Base-by-base conservation (phyloP, 176 grass and related monocot genomes). In the Eleusine coracana region DNA sequence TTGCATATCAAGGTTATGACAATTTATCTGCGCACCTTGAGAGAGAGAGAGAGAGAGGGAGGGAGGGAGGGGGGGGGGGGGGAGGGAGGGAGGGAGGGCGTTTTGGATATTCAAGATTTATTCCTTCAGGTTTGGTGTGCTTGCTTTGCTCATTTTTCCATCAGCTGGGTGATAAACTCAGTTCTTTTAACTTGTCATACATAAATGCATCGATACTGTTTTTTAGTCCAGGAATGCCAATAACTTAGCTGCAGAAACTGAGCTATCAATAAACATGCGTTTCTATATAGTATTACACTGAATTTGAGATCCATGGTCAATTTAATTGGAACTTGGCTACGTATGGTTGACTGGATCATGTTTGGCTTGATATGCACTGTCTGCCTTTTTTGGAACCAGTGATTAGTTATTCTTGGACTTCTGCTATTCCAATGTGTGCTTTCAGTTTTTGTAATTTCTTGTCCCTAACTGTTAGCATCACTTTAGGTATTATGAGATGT, bases 401-500 rank as follows among this genome's bases (percentile, higher is more conserved):
- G 51, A 10, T 44, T 74, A 37, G 77, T 36, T 78, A 66, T 5
- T 72, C 15, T 65, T 54, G 37, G 14, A 66, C 15, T 63, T 44
- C 64, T 75, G 51, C 12, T 44, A 38, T 71, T 45, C 11, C 15
- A 29, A 74, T 84, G 27, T 89, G 61, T 63, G 39, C 14, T 59
- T 82, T 73, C 10, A 68, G 29, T 78, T 86, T 45, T 86, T 71
- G 29, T 45, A 83, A 59, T 60, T 38, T 6, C 58, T 50, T 79
- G 17, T 14, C 87, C 38, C 38, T 90, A 73, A 77, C 68, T 80
- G 12, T 76, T 84, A 21, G 71, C 64, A 60, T 52, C n/a, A 16
- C 29, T 90, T 25, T 75, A 99, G 97, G 97, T 99, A 96, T 85
- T 78, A 76, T 72, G 84, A 55, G 17, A 89, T 96, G 71, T 82